A percentile compares a stretch with the other conserved stretches of the same genome.
phyloP scores from a whole-genome alignment of 768 basidiomycete species.

The Psilocybe sp. region DNA sequence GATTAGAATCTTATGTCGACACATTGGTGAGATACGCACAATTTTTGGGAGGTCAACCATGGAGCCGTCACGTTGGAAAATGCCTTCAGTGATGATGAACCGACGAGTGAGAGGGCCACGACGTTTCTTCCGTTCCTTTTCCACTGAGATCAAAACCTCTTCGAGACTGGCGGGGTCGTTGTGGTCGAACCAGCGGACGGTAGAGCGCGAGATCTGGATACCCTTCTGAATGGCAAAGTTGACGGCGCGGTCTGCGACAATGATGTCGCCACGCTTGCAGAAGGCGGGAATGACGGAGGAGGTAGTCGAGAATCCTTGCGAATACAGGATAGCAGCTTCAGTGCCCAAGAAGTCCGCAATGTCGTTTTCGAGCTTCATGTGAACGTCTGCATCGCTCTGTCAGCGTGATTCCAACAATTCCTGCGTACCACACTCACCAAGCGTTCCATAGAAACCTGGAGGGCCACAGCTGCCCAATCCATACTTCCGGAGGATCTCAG shows the following conservation, averaged over 20 bases:
- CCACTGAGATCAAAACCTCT: constrained; percentile 77
- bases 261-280: constrained; percentile 95
- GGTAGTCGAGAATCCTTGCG: constrained; percentile 89
- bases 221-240: constrained; percentile 97
- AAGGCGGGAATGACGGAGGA: constrained; percentile 96
- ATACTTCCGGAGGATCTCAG: constrained; percentile 83
- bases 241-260: constrained; percentile 96
- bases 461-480: constrained; percentile 96
- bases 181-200: constrained; percentile 94
- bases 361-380: constrained; percentile 83
- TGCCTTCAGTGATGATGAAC: constrained; percentile 96
- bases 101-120: constrained; percentile 78
- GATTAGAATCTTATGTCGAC: background rate
- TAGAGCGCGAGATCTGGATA: constrained; percentile 88
- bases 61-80: constrained; percentile 92
- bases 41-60: constrained; percentile 92
- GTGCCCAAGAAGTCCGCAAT: constrained; percentile 90
- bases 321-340: constrained; percentile 88
- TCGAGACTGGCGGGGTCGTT: constrained; percentile 92
- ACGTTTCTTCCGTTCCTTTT: constrained; percentile 87
- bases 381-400: constrained; percentile 63
- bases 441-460: constrained; percentile 93
- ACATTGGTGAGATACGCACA: constrained; percentile 44
- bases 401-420: background rate
- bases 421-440: constrained; percentile 58